Conservation (phyloP, 352 stramenopile species). For the Pythium sukuiense region DNA sequence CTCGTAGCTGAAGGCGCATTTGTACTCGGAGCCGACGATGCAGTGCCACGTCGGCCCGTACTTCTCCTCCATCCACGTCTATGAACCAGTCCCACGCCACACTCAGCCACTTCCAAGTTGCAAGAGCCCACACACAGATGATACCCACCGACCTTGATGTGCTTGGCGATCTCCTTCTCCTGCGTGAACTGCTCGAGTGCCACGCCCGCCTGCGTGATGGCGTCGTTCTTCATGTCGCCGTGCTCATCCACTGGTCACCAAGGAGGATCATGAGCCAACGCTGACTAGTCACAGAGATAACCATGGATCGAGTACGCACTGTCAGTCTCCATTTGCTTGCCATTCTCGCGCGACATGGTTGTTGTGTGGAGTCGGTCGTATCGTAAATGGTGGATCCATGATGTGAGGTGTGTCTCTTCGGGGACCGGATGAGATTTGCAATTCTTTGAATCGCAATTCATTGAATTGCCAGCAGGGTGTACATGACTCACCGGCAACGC, state of each 20-base stretch:
- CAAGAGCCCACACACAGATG: neutral
- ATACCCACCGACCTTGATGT: conserved; percentile 51
- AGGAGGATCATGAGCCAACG: too few species aligned
- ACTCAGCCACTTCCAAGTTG: neutral
- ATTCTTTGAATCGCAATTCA: conserved; percentile 23
- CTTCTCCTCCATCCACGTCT: conserved; percentile 70
- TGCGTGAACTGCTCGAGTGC: conserved; percentile 77
- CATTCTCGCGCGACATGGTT: conserved; percentile 58
- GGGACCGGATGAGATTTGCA: conserved; percentile 3
- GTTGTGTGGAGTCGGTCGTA: too few species aligned
- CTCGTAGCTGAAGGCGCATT: conserved; percentile 71
- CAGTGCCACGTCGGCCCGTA: conserved; percentile 74
- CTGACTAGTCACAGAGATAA: too few species aligned
- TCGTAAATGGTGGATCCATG: too few species aligned
- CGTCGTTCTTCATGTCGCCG: conserved; percentile 84
- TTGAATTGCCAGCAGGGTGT: too few species aligned
- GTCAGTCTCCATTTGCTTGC: conserved; percentile 83
- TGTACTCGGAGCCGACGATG: conserved; percentile 79
- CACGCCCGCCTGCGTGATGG: conserved; percentile 57
- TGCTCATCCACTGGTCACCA: conserved; percentile 88
- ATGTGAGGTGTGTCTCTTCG: conserved; percentile 8
- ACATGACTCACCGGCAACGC: too few species aligned
- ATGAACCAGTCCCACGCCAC: too few species aligned
- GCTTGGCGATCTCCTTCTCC: conserved; percentile 79
- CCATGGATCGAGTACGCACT: conserved; percentile 56